Base-by-base conservation (phyloP, 805 yeast genomes). In the Wickerhamomyces mucosus region DNA sequence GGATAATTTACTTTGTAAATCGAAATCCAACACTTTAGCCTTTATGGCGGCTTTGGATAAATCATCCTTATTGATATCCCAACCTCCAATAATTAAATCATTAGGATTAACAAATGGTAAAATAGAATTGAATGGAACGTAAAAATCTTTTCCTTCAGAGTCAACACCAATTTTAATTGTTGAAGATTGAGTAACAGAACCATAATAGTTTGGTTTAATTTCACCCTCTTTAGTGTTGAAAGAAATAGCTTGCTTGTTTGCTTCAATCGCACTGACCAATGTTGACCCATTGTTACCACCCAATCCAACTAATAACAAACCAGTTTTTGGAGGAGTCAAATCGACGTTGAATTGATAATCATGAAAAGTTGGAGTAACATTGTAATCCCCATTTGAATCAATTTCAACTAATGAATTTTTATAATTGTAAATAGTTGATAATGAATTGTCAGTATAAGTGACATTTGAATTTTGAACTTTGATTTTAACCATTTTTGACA, bases 251-350 rank as follows among this genome's bases (percentile, higher is more conserved):
- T 82, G 69, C 50, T 78, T 84, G 67, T 88, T 88, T 38, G 96
- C 95, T 43, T 81, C 71, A 31, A 78, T 67, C 8, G 96, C 78
- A 27, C 89, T 86, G 33, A 86, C 73, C 42, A 89, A 68, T 11
- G 97, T 88, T 37, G 96, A 71, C 58, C 96, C 97, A 53, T 88
- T 88, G 68, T 88, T 88, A 59, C 97, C 97, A 47, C 96, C 96
- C 43, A 88, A 68, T 46, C 97, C 97, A 21, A 88, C 96, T 40
- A 89, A 68, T 75, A 88, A 60, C 41, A 88, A 65, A 47, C 97
- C 97, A 29, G 85, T 70, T 58, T 79, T 85, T 46, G 95, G 95
- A 27, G 78, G 74, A 35, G 67, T 69, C 53, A 83, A 68, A 46
- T 85, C 94, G 31, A 83, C 78, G 58, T 84, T 83, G 69, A 88